phyloP scores from a whole-genome alignment of 2,329 filamentous ascomycete species.

The Aspergillus neoniger region DNA sequence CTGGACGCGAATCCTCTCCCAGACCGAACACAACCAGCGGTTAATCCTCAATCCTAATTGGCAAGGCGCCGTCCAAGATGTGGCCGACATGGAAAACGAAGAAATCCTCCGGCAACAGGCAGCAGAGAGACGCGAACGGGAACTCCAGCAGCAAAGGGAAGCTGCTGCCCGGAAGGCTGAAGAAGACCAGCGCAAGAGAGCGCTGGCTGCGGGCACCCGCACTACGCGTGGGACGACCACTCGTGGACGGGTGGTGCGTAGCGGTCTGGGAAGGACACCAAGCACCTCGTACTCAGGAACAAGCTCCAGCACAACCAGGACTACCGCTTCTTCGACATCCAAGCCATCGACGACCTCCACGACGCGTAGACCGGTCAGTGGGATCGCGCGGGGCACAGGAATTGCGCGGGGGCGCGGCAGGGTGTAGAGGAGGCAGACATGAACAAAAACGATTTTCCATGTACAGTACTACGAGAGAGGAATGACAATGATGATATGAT shows the following conservation, averaged over 20 bases:
- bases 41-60: conserved; percentile 84
- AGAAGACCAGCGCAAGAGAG: conserved; percentile 48
- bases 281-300: conserved; percentile 33
- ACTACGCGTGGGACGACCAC: conserved; percentile 37
- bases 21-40: conserved; percentile 96
- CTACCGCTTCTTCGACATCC: conserved; percentile 31
- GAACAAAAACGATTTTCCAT: conserved; percentile 5
- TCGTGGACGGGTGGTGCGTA: conserved; percentile 37
- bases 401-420: conserved; percentile 38
- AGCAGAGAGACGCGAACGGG: conserved; percentile 72
- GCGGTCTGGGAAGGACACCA: conserved; percentile 39
- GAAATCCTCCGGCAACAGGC: conserved; percentile 71
- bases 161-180: conserved; percentile 60
- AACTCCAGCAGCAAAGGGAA: conserved; percentile 76
- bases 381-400: conserved; percentile 41
- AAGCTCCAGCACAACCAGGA: conserved; percentile 29
- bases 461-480: conserved; percentile 23
- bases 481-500: conserved; percentile 9
- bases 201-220: conserved; percentile 35
- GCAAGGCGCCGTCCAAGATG: conserved; percentile 84
- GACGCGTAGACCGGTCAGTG: conserved; percentile 41
- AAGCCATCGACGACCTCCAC: conserved; percentile 34
- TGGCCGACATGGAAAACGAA: conserved; percentile 84
- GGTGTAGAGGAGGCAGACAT: conserved; percentile 21
- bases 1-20: conserved; percentile 93